These are phyloP conservation scores for Salvia sclarea DNA, from an alignment of 305 asterid genomes.

Conservation along the genomic window DNA sequence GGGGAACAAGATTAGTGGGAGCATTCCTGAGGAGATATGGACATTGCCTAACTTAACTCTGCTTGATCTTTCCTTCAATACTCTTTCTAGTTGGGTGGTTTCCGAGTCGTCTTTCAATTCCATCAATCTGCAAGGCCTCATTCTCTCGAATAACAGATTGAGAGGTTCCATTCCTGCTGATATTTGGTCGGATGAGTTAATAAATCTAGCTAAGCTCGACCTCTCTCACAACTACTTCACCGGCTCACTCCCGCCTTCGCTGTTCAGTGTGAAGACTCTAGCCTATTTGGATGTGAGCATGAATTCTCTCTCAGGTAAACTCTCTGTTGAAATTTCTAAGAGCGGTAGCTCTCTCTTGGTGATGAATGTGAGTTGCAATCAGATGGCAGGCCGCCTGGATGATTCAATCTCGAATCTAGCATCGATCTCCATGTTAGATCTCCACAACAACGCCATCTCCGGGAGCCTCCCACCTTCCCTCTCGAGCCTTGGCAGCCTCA, in stretches of 20 bases:
- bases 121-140: slow-evolving; percentile 66
- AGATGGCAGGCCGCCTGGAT: slow-evolving; percentile 47
- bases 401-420: slow-evolving; percentile 55
- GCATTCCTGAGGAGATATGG: slow-evolving; percentile 62
- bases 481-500: slow-evolving; percentile 55
- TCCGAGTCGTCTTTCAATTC: slow-evolving; percentile 43
- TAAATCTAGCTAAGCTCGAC: slow-evolving; percentile 58
- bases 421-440: slow-evolving; percentile 60
- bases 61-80: slow-evolving; percentile 67
- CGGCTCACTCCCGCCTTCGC: slow-evolving; percentile 63
- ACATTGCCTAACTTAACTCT: slow-evolving; percentile 47
- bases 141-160: slow-evolving; percentile 62
- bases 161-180: slow-evolving; percentile 54
- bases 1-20: slow-evolving; percentile 71
- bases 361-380: slow-evolving; percentile 66
- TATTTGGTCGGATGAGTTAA: slow-evolving; percentile 29
- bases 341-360: slow-evolving; percentile 55
- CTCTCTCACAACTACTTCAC: slow-evolving; percentile 54
- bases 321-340: slow-evolving; percentile 36
- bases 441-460: slow-evolving; percentile 59
- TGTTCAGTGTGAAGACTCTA: slow-evolving; percentile 50
- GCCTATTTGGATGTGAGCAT: slow-evolving; percentile 63
- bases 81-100: slow-evolving; percentile 45
- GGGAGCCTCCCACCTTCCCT: slow-evolving; percentile 60
- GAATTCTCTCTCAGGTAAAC: slow-evolving; percentile 56